phyloP scores from a whole-genome alignment of 768 basidiomycete genomes.

The Mycena polygramma region DNA sequence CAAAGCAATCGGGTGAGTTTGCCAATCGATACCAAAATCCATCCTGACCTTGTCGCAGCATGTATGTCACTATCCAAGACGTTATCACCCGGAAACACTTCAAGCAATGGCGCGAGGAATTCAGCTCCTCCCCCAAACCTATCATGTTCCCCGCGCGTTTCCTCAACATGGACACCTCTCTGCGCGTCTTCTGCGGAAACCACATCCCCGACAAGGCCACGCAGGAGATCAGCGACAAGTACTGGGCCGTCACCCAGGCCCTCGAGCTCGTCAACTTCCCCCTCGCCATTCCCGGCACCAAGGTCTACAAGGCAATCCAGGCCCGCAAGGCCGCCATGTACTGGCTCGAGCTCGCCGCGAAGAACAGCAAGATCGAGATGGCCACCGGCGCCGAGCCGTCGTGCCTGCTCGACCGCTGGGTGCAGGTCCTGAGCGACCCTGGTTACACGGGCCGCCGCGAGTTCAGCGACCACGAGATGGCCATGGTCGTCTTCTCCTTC shows the following conservation, averaged over 20 bases:
- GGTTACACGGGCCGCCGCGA: slow-evolving; percentile 84
- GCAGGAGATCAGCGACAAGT: slow-evolving; percentile 88
- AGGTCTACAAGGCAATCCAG: slow-evolving; percentile 93
- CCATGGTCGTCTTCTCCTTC: slow-evolving; percentile 97
- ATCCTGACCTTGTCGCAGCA: slow-evolving; percentile 55
- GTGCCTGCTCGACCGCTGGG: slow-evolving; percentile 96
- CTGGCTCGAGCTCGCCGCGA: slow-evolving; percentile 85
- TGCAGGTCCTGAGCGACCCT: slow-evolving; percentile 75
- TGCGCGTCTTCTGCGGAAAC: slow-evolving; percentile 93
- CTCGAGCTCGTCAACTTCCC: slow-evolving; percentile 99
- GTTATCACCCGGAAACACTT: slow-evolving; percentile 83
- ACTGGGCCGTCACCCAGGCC: slow-evolving; percentile 95
- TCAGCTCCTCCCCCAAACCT: slow-evolving; percentile 59
- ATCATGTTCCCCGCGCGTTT: slow-evolving; percentile 95
- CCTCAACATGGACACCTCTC: slow-evolving; percentile 97
- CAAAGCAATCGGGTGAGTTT: slow-evolving; percentile 85
- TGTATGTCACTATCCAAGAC: slow-evolving; percentile 90
- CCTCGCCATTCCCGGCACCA: slow-evolving; percentile 93
- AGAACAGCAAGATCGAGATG: slow-evolving; percentile 85
- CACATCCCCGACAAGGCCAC: slow-evolving; percentile 89
- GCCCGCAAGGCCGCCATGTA: slow-evolving; percentile 88
- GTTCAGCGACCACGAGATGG: slow-evolving; percentile 95
- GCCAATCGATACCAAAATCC: slow-evolving; percentile 4
- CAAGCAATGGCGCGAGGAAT: slow-evolving; percentile 71
- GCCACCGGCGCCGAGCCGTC: slow-evolving; percentile 82